A percentile compares a stretch with the other conserved stretches of the same genome.
Evolutionary conservation across 2,329 filamentous ascomycete species (phyloP).

Genomic region (Dothiorella sarmentorum): DNA sequence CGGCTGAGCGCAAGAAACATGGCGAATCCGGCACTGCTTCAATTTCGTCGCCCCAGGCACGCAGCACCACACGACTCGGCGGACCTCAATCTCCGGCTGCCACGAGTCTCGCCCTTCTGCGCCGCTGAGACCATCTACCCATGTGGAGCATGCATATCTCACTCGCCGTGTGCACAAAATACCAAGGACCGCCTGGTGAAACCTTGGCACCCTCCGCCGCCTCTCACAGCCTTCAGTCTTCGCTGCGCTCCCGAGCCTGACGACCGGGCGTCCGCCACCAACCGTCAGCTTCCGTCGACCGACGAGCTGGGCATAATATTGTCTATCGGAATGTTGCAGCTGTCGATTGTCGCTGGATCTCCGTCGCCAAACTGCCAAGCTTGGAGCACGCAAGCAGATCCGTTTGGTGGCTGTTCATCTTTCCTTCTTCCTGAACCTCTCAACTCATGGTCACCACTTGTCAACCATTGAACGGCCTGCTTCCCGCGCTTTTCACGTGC

Average conservation of each 20-base stretch:
- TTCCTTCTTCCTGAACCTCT: no score
- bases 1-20: neutral
- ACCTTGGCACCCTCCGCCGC: neutral
- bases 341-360: neutral
- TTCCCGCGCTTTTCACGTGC: neutral
- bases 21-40: neutral
- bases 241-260: neutral
- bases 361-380: conserved; percentile 10
- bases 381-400: conserved; percentile 15
- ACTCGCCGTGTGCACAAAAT: neutral
- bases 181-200: conserved; percentile 14
- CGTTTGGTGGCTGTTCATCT: neutral
- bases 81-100: conserved; percentile 11
- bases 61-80: conserved; percentile 4
- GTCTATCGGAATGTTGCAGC: no score
- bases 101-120: conserved; percentile 13
- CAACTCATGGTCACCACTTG: no score
- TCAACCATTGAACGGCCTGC: no score
- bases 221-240: neutral
- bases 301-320: no score
- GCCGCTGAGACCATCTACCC: neutral
- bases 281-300: neutral
- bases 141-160: neutral
- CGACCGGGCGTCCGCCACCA: neutral
- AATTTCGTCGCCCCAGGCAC: conserved; percentile 4